Evolutionary conservation across 2,329 filamentous ascomycete species (phyloP).

Genomic region (Neonectria neomacrospora): DNA sequence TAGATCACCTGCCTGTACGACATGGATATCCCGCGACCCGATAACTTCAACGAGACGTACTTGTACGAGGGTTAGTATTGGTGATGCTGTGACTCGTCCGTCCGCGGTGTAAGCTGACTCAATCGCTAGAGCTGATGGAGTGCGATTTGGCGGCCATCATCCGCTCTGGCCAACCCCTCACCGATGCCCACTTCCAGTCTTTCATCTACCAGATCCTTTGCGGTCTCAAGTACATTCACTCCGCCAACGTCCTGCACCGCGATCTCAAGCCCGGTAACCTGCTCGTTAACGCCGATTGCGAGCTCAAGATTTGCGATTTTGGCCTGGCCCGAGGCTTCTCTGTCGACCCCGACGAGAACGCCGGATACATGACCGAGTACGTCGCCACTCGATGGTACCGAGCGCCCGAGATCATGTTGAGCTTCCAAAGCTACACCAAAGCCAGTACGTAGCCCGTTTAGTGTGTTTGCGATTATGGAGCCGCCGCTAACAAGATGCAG

Average conservation of each 20-base stretch:
- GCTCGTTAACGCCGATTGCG: constrained; percentile 97
- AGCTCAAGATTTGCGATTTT: constrained; percentile 99
- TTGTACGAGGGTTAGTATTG: constrained; percentile 86
- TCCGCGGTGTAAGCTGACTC: constrained; percentile 33
- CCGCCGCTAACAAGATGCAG: constrained; percentile 59
- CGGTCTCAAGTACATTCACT: constrained; percentile 99
- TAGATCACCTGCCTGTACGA: constrained; percentile 99
- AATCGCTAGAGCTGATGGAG: constrained; percentile 88
- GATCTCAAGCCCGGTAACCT: constrained; percentile 97
- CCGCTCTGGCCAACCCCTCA: constrained; percentile 94
- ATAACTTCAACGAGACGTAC: constrained; percentile 99
- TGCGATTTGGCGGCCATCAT: constrained; percentile 99
- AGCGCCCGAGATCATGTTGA: constrained; percentile 98
- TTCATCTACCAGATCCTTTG: constrained; percentile 99
- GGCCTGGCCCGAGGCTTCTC: constrained; percentile 96
- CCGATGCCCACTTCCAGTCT: constrained; percentile 98
- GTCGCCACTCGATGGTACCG: constrained; percentile 96
- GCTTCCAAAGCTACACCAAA: constrained; percentile 99
- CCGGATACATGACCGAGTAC: constrained; percentile 99
- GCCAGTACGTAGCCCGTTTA: constrained; percentile 77
- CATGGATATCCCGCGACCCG: constrained; percentile 97
- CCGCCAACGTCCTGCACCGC: constrained; percentile 95
- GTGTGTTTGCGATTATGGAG: background rate
- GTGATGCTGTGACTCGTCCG: constrained; percentile 6
- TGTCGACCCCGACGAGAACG: constrained; percentile 96